These are phyloP conservation scores for Leccinellum albellum DNA, from an alignment of 768 basidiomycete genomes.

Conservation along the genomic window DNA sequence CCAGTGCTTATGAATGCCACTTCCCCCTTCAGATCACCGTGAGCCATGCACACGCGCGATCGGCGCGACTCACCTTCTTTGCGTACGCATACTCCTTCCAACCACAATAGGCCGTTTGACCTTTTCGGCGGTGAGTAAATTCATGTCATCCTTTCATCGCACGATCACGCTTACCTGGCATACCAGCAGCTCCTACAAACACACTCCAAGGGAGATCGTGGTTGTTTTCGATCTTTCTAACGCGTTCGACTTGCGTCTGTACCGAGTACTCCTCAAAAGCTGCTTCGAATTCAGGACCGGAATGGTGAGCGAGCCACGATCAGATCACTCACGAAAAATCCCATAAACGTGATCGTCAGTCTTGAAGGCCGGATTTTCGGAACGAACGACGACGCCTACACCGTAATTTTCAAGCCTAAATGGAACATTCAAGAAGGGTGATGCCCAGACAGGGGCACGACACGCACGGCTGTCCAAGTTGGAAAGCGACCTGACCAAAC, in stretches of 20 bases:
- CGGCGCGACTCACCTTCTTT: conserved; percentile 20
- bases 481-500: conserved; percentile 1
- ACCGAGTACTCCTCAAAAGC: conserved; percentile 20
- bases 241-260: not conserved
- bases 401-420: conserved; percentile 34
- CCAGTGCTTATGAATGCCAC: conserved; percentile 45
- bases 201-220: conserved; percentile 29
- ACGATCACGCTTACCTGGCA: conserved; percentile 17
- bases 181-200: conserved; percentile 32
- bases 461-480: conserved; percentile 17
- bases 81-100: conserved; percentile 19
- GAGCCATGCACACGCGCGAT: not conserved
- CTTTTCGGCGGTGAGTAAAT: conserved; percentile 5
- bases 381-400: conserved; percentile 30
- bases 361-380: conserved; percentile 5
- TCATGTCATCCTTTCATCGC: conserved; percentile 1
- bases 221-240: conserved; percentile 23
- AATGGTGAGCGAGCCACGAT: conserved; percentile 36
- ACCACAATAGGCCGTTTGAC: conserved; percentile 22
- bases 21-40: conserved; percentile 36
- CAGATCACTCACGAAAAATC: conserved; percentile 28
- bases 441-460: not conserved
- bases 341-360: conserved; percentile 8
- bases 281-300: conserved; percentile 39
- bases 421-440: not conserved